A percentile compares a stretch with the other conserved stretches of the same genome.
Conservation (phyloP, 2,329 filamentous ascomycete species). For the Pseudogymnoascus sp. region DNA sequence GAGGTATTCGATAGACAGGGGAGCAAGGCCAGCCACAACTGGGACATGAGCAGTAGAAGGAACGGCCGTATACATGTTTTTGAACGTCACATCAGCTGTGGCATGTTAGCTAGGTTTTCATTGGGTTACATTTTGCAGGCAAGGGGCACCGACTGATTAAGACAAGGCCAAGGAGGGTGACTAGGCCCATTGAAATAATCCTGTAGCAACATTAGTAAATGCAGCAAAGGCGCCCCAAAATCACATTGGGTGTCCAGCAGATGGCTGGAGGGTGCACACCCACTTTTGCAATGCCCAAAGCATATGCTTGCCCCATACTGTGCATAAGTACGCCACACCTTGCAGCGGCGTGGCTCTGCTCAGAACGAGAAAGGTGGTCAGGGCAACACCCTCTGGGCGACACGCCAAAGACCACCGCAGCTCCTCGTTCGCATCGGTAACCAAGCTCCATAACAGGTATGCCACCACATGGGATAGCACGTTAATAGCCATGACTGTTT, state of each 20-base stretch:
- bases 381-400: not conserved
- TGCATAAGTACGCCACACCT: conserved; percentile 7
- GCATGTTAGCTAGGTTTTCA: not conserved
- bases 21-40: not conserved
- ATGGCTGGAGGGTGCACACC: not conserved
- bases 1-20: not conserved
- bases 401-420: conserved; percentile 8
- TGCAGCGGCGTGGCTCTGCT: conserved; percentile 6
- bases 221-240: not conserved
- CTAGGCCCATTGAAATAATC: not conserved
- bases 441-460: not conserved
- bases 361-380: conserved; percentile 4
- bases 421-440: conserved; percentile 5
- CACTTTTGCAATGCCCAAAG: conserved; percentile 1
- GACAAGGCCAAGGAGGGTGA: not conserved
- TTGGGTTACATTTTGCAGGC: not conserved
- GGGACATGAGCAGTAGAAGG: not conserved
- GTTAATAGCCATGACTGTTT: conserved; percentile 2
- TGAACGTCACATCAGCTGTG: conserved; percentile 7
- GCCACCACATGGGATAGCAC: conserved; percentile 5
- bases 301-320: not conserved
- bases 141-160: not conserved
- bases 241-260: not conserved
- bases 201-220: not conserved
- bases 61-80: conserved; percentile 1